These are phyloP conservation scores for Ramularia collo-cygni DNA, from an alignment of 2,329 filamentous ascomycete species.

Conservation along the genomic window DNA sequence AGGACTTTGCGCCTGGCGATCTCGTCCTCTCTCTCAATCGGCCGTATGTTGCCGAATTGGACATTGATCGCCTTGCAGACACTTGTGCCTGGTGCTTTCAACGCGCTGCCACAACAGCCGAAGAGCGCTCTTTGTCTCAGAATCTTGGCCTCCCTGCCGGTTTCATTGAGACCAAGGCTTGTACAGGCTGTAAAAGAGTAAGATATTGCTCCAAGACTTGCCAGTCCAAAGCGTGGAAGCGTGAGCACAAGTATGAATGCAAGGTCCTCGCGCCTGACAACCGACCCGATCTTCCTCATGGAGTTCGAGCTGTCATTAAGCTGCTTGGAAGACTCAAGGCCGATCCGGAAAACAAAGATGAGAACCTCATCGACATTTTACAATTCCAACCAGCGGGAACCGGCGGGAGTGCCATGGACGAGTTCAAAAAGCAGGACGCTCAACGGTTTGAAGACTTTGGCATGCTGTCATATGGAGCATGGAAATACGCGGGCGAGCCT, in stretches of 20 bases:
- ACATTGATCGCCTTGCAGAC: slow-evolving; percentile 45
- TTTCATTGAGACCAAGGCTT: slow-evolving; percentile 41
- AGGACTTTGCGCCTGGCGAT: slow-evolving; percentile 42
- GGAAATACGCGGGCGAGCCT: slow-evolving; percentile 42
- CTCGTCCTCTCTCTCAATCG: slow-evolving; percentile 44
- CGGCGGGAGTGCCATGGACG: slow-evolving; percentile 34
- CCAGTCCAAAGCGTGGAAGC: slow-evolving; percentile 53
- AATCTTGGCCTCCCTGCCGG: slow-evolving; percentile 25
- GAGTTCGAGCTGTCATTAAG: slow-evolving; percentile 50
- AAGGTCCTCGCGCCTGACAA: slow-evolving; percentile 40
- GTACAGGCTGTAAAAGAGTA: slow-evolving; percentile 51
- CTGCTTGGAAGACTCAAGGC: slow-evolving; percentile 34
- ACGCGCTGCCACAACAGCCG: slow-evolving; percentile 12
- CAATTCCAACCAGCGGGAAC: slow-evolving; percentile 18
- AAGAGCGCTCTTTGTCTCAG: slow-evolving; percentile 27
- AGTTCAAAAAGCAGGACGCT: slow-evolving; percentile 37
- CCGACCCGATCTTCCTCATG: slow-evolving; percentile 44
- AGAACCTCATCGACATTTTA: slow-evolving; percentile 19
- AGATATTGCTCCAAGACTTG: slow-evolving; percentile 56
- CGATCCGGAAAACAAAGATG: slow-evolving; percentile 20
- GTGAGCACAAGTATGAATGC: slow-evolving; percentile 55
- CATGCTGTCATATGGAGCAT: slow-evolving; percentile 49
- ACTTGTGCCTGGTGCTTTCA: slow-evolving; percentile 53
- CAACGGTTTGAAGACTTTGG: slow-evolving; percentile 44
- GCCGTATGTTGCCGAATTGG: slow-evolving; percentile 50